A percentile compares a stretch with the other conserved stretches of the same genome.
These are phyloP conservation scores for Favolaschia claudopus DNA, from an alignment of 768 basidiomycete genomes.

Conservation along the genomic window DNA sequence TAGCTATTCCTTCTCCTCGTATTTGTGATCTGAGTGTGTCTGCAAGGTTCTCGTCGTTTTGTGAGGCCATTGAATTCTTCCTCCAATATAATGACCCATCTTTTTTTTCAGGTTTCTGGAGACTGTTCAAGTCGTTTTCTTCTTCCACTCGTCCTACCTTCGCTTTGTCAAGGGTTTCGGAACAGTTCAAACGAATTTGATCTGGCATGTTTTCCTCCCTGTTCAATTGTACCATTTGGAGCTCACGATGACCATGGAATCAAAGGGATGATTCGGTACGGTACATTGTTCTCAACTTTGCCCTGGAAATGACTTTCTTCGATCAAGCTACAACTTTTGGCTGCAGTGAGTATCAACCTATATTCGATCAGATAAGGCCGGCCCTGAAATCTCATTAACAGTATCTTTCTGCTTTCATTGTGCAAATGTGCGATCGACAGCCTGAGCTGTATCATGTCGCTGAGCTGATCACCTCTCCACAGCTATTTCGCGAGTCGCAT, in stretches of 20 bases:
- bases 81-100: too few species aligned
- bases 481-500: slow-evolving; percentile 12
- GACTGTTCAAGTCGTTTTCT: slow-evolving; percentile 19
- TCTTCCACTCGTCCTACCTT: slow-evolving; percentile 13
- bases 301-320: background rate
- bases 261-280: slow-evolving; percentile 16
- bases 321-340: slow-evolving; percentile 14
- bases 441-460: background rate
- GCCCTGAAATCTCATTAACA: background rate
- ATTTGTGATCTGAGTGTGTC: background rate
- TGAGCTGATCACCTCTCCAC: background rate
- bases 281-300: background rate
- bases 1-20: background rate
- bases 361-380: background rate
- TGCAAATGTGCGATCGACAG: background rate
- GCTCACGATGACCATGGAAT: background rate
- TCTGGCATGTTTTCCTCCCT: slow-evolving; percentile 4
- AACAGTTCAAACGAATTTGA: background rate
- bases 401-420: slow-evolving; percentile 19
- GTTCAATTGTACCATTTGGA: background rate
- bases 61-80: background rate
- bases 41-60: slow-evolving; percentile 13
- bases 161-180: slow-evolving; percentile 19
- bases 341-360: slow-evolving; percentile 1
- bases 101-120: slow-evolving; percentile 8